Evolutionary conservation across 2,329 filamentous ascomycete genomes (phyloP).

Genomic region (Tympanopsis confertula): DNA sequence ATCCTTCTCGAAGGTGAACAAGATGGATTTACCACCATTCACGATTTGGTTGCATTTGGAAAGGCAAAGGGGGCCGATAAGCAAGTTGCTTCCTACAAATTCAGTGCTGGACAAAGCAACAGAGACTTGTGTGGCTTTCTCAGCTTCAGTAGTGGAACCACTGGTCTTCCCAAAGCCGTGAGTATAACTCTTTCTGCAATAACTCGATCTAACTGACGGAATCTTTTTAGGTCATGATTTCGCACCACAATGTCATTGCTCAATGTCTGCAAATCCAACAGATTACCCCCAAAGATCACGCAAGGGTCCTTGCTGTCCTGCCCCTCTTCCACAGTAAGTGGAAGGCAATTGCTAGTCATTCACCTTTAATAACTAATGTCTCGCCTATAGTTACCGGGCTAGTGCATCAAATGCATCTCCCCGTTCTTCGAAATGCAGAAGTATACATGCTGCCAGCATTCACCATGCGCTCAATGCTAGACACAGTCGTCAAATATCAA

Average conservation of each 20-base stretch:
- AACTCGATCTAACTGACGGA: not conserved
- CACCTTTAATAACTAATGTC: not conserved
- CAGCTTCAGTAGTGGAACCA: slow-evolving; percentile 35
- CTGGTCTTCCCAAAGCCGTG: slow-evolving; percentile 33
- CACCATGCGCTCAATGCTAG: slow-evolving; percentile 46
- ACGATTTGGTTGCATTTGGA: slow-evolving; percentile 20
- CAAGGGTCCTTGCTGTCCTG: slow-evolving; percentile 41
- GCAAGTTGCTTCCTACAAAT: slow-evolving; percentile 3
- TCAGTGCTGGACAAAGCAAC: slow-evolving; percentile 40
- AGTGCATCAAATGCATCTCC: slow-evolving; percentile 50
- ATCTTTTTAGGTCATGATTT: slow-evolving; percentile 33
- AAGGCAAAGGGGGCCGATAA: slow-evolving; percentile 15
- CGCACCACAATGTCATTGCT: slow-evolving; percentile 40
- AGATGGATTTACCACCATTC: slow-evolving; percentile 33
- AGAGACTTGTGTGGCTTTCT: slow-evolving; percentile 40
- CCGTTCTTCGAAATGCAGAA: slow-evolving; percentile 50
- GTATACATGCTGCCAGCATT: slow-evolving; percentile 55
- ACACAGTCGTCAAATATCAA: slow-evolving; percentile 35
- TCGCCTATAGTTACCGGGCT: slow-evolving; percentile 36
- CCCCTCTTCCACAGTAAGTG: slow-evolving; percentile 43
- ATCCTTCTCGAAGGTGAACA: slow-evolving; percentile 43
- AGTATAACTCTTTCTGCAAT: slow-evolving; percentile 1
- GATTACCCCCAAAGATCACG: slow-evolving; percentile 34
- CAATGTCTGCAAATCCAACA: slow-evolving; percentile 49
- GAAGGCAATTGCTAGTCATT: not conserved